Base-by-base conservation (phyloP, 2,329 filamentous ascomycete species). In the Diaporthe sp. region DNA sequence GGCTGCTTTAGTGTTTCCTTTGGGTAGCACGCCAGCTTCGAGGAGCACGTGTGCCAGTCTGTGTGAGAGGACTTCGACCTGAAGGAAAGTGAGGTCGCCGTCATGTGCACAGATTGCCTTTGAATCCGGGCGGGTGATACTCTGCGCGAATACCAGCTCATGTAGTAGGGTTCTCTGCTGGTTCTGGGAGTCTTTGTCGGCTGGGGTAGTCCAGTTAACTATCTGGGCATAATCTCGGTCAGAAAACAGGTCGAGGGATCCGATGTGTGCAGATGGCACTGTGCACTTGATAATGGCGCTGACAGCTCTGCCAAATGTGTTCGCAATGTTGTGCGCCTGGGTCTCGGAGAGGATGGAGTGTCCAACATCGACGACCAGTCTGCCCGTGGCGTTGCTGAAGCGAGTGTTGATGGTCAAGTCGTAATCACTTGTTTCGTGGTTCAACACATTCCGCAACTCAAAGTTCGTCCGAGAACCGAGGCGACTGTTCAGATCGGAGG, bases 151-250 rank as follows among this genome's bases (percentile, higher is more conserved):
- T 28, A 90, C 84, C 7, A 89, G 80, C 12, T 87, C 84, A 77
- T 89, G 87, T 0, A 90, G 79, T 78, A 88, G 79, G 17, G 80
- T 84, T 70, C 75, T 57, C 70, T 75, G 75, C 70, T 83, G 86
- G 62, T 82, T 83, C 79, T 84, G 82, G 7, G 86, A 83, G 1
- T 85, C 83, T 2, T 80, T 81, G 49, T 83, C 79, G 2, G 84
- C 80, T 42, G 86, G 85, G 77, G 86, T 86, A 70, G 89, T 90
- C 83, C 90, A 90, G 7, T 86, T 85, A 10, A 88, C 80, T 57
- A 92, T 87, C 73, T 90, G 89, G 6, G 87, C 84, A 76, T 88
- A 87, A 78, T 92, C 90, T 12, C 87, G 84, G 65, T 90, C 87
- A 17, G 86, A 90, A 78, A 92, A 90, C 4, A 90, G 83, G 79